Base-by-base conservation (phyloP, 1,284 basidiomycete species). In the Ustilago nuda region DNA sequence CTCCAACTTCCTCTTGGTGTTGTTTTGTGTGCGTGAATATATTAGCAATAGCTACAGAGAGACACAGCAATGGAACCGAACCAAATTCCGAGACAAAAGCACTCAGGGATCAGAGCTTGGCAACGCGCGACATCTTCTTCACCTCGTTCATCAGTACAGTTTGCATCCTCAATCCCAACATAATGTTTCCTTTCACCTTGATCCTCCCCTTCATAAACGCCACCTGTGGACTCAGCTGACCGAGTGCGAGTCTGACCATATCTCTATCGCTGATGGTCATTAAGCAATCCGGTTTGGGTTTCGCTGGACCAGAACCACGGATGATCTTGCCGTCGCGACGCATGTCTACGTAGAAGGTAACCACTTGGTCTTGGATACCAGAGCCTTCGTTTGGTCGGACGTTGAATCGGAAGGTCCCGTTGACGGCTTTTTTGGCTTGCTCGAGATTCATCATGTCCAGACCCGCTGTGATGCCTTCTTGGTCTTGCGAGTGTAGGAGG, bases 171-270 rank as follows among this genome's bases (percentile, higher is more conserved):
- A 81, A 59, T 8, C 80, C 78, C 23, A 80, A 59, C 78, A 81
- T 81, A 60, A 81, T 72, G 55, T 82, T 82, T 8, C 80, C 80
- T 59, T 76, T 81, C 43, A 79, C 75, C 63, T 78, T 80, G 56
- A 81, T 66, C 36, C 70, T 77, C 3, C 79, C 79, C 64, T 79
- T 80, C 73, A 82, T 69, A 46, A 82, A 82, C 0, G 78, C 78
- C 41, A 69, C 71, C 45, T 82, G 80, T 0, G 80, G 80, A 54
- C 64, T 79, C 60, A 74, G 39, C 52, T 79, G 75, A 32, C 78
- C 80, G 17, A 78, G 72, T 0, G 76, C 78, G 13, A 82, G 56
- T 5, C 66, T 63, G 51, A 82, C 75, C 81, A 82, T 82, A 45
- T 82, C 81, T 41, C 74, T 59, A 45, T 82, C 81, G 46, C 56